Conservation (phyloP, 129 eudicot genomes). For the Artemisia annua region DNA sequence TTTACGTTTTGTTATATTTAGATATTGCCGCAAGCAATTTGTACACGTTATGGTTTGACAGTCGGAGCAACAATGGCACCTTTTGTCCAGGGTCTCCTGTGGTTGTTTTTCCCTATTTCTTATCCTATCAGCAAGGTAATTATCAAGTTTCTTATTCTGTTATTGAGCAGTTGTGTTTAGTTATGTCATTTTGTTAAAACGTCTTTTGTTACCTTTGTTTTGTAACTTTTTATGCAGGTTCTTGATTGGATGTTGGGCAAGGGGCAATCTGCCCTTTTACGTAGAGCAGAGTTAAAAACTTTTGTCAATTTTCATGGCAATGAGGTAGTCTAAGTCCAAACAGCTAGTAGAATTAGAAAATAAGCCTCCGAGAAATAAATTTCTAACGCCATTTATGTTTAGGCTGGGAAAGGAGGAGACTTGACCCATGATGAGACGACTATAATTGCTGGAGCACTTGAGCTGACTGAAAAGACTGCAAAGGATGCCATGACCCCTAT, state of each 20-base stretch:
- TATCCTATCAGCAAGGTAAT: conserved; percentile 97
- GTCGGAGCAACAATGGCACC: conserved; percentile 97
- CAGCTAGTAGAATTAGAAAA: conserved; percentile 3
- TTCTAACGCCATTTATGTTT: not conserved
- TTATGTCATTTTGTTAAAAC: not conserved
- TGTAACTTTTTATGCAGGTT: conserved; percentile 46
- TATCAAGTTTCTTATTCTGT: not conserved
- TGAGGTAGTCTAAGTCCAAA: conserved; percentile 57
- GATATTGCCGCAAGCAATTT: conserved; percentile 97
- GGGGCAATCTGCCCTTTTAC: conserved; percentile 84
- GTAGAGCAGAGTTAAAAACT: conserved; percentile 97
- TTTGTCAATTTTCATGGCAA: conserved; percentile 97
- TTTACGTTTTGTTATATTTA: conserved; percentile 18
- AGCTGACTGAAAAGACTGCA: conserved; percentile 90
- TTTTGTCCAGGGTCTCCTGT: conserved; percentile 75
- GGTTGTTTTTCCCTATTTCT: conserved; percentile 85
- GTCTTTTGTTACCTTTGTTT: not conserved
- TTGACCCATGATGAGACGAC: conserved; percentile 99
- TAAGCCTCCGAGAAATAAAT: not conserved
- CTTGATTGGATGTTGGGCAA: conserved; percentile 97
- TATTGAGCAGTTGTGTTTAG: conserved; percentile 5
- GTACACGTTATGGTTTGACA: conserved; percentile 90
- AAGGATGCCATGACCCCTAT: conserved; percentile 99
- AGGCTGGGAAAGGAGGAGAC: conserved; percentile 99
- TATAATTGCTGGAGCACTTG: conserved; percentile 95